Evolutionary conservation across 1,284 basidiomycete genomes (phyloP).

Genomic region (Marasmius tenuissimus): DNA sequence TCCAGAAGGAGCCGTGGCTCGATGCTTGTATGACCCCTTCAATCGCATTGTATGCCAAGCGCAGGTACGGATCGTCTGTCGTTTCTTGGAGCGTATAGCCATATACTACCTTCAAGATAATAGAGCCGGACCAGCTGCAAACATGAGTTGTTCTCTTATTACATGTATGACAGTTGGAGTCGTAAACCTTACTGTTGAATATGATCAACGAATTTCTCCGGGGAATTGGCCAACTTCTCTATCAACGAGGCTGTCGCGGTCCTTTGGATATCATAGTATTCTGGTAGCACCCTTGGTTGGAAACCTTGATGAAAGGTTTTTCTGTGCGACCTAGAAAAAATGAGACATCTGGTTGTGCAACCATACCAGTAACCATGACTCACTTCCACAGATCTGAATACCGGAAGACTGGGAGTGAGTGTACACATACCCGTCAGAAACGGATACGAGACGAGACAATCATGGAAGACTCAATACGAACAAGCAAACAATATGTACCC

Average conservation of each 20-base stretch:
- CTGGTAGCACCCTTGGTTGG: background rate
- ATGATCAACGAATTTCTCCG: background rate
- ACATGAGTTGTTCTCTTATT: no score
- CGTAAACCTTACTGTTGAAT: background rate
- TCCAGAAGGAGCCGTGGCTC: background rate
- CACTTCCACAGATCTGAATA: background rate
- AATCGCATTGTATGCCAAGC: background rate
- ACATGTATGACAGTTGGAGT: no score
- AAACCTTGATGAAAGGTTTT: background rate
- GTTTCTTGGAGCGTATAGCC: background rate
- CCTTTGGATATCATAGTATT: background rate
- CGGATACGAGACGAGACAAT: background rate
- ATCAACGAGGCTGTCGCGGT: background rate
- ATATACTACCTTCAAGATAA: background rate
- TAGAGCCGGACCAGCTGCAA: background rate
- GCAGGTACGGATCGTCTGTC: background rate
- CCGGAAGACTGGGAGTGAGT: background rate
- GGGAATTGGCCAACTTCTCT: background rate
- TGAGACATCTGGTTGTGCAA: background rate
- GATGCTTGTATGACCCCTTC: background rate
- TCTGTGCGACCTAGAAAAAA: background rate
- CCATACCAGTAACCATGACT: background rate
- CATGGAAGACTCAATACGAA: background rate
- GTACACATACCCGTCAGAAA: background rate
- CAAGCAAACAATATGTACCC: background rate